Base-by-base conservation (phyloP, 495 filamentous ascomycete genomes). In the Hypomontagnella submonticulosa region DNA sequence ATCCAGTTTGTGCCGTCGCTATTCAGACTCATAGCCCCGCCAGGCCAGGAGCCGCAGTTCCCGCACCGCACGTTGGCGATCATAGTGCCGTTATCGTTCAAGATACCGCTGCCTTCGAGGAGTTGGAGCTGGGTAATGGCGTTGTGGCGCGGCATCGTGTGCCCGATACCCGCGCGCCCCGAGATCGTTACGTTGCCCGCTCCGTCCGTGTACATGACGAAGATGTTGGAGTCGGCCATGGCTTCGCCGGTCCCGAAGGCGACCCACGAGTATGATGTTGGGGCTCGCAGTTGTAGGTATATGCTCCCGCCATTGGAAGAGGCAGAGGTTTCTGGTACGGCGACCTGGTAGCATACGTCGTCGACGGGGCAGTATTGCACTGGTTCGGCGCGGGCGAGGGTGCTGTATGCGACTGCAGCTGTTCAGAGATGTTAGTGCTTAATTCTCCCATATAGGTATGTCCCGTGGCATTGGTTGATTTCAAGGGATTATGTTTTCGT, bases 221-320 rank as follows among this genome's bases (percentile, higher is more conserved):
- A 91, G 32, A 93, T 89, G 63, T 85, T 87, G 12, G 90, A 76
- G 12, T 82, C 86, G 1, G 72, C 66, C 90, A 92, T 92, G 27
- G 66, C 63, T 0, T 55, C 63, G 11, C 90, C 90, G 40, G 88
- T 87, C 6, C 88, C 90, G 5, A 90, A 73, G 0, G 80, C 87
- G 16, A 89, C 83, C 89, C 90, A 92, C 71, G 82, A 73, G 63
- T 85, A 80, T 0, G 76, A 75, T 1, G 79, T 75, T 0, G 89
- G 87, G 1, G 88, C 87, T 30, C 74, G 77, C 43, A 92, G 82
- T 62, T 90, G 89, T 57, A 92, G 80, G 71, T 86, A 90, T 44
- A 92, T 81, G 61, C 86, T 82, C 46, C 83, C 82, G 1, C 67
- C 67, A 2, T 74, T 68, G 3, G 68, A 61, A 27, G 70, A 73